Percentiles rank a stretch among this genome's conserved stretches.
These are phyloP conservation scores for Alnus glutinosa DNA, from an alignment of 306 rosid genomes.

Conservation along the genomic window DNA sequence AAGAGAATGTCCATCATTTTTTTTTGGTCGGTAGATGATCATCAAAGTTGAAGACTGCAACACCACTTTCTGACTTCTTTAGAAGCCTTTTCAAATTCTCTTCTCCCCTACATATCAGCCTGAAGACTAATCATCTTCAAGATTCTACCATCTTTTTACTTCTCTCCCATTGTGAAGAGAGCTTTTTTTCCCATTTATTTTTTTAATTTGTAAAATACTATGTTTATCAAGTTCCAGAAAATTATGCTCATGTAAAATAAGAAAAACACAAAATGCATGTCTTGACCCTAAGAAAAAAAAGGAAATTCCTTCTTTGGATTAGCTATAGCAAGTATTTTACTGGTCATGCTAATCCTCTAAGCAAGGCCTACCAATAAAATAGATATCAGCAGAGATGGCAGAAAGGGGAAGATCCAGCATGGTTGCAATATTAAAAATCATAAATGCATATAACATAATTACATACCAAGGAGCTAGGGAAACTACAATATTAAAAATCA, in stretches of 20 bases:
- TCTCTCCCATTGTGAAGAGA: background rate
- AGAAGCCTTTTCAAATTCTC: background rate
- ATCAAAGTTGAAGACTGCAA: background rate
- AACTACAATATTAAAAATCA: conserved; percentile 11
- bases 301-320: background rate
- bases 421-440: background rate
- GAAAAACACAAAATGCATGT: background rate
- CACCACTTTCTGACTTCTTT: background rate
- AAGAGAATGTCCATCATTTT: background rate
- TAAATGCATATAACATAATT: conserved; percentile 1
- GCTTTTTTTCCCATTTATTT: background rate
- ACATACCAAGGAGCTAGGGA: conserved; percentile 3
- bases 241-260: background rate
- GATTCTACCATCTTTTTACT: background rate
- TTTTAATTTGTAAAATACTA: background rate
- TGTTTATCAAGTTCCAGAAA: background rate
- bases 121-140: background rate
- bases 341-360: background rate
- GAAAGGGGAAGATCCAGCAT: conserved; percentile 3
- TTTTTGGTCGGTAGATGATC: background rate
- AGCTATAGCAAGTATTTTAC: background rate
- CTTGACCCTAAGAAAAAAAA: background rate
- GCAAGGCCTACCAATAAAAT: background rate
- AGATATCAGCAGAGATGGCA: background rate
- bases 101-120: background rate